phyloP scores from a whole-genome alignment of 1,284 basidiomycete genomes.

The Cutaneotrichosporon cavernicola region DNA sequence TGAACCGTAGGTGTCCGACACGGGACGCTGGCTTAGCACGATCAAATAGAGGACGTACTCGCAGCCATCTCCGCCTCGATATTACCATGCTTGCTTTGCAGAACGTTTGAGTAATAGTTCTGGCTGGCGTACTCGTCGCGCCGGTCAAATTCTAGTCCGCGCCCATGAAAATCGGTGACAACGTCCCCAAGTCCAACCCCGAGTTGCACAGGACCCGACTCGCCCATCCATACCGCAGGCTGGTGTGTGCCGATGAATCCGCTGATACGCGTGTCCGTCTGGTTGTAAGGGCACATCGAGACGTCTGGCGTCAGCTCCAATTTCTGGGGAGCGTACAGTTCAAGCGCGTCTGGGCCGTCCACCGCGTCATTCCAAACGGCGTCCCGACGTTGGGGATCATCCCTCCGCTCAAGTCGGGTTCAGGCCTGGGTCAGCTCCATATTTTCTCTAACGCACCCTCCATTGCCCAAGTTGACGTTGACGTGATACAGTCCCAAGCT shows the following conservation, averaged over 20 bases:
- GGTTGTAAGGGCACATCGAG: conserved; percentile 73
- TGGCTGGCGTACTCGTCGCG: conserved; percentile 64
- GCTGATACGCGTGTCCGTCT: conserved; percentile 63
- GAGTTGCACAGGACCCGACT: conserved; percentile 67
- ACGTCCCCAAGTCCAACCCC: conserved; percentile 62
- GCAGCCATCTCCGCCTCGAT: conserved; percentile 68
- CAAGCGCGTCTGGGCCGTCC: conserved; percentile 55
- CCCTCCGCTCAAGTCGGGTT: conserved; percentile 14
- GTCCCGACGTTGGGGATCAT: conserved; percentile 59
- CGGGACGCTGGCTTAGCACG: conserved; percentile 61
- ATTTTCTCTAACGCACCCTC: conserved; percentile 34
- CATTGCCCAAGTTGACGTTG: conserved; percentile 46
- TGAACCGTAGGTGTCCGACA: conserved; percentile 73
- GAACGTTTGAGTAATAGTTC: conserved; percentile 66
- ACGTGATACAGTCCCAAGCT: conserved; percentile 35
- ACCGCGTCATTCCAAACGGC: conserved; percentile 78
- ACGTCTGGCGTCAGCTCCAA: conserved; percentile 54
- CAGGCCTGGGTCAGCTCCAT: conserved; percentile 5
- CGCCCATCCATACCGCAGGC: conserved; percentile 86
- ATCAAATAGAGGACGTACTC: conserved; percentile 56
- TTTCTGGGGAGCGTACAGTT: conserved; percentile 33
- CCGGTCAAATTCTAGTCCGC: conserved; percentile 63
- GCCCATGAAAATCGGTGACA: conserved; percentile 60
- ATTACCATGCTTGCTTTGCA: conserved; percentile 60
- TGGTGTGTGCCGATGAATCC: conserved; percentile 72